Percentiles rank a stretch among this genome's conserved stretches.
phyloP scores from a whole-genome alignment of 331 rosid species.

The Pyrus hybrid region DNA sequence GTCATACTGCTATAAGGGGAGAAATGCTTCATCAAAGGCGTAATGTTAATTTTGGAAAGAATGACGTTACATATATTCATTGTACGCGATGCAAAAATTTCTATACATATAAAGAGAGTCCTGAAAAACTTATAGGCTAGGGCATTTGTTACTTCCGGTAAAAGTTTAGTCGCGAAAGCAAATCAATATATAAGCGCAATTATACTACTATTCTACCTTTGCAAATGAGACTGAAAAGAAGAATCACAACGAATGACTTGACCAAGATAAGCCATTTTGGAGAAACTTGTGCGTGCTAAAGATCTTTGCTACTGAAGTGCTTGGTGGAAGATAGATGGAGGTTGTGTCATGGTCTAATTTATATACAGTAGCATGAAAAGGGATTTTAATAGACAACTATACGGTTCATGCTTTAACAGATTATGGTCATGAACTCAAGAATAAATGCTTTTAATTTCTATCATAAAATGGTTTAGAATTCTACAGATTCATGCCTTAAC shows the following conservation, averaged over 20 bases:
- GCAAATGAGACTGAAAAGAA: constrained; percentile 18
- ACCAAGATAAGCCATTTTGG: neutral
- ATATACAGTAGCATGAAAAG: neutral
- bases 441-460: too few species aligned
- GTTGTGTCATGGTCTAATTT: neutral
- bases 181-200: neutral
- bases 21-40: too few species aligned
- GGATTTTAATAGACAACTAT: neutral
- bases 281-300: neutral
- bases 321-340: neutral
- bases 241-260: constrained; percentile 8
- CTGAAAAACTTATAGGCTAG: too few species aligned
- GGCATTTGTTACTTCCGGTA: neutral
- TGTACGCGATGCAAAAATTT: too few species aligned
- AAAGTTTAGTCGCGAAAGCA: neutral
- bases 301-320: neutral
- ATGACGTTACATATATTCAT: too few species aligned
- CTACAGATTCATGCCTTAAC: too few species aligned
- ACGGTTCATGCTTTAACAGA: too few species aligned
- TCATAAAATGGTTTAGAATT: too few species aligned
- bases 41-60: too few species aligned
- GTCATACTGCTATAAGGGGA: too few species aligned
- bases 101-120: too few species aligned
- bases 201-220: constrained; percentile 3
- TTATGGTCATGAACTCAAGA: too few species aligned